Conservation (phyloP, 2,329 filamentous ascomycete genomes). For the Microcyclospora tardicrescens region DNA sequence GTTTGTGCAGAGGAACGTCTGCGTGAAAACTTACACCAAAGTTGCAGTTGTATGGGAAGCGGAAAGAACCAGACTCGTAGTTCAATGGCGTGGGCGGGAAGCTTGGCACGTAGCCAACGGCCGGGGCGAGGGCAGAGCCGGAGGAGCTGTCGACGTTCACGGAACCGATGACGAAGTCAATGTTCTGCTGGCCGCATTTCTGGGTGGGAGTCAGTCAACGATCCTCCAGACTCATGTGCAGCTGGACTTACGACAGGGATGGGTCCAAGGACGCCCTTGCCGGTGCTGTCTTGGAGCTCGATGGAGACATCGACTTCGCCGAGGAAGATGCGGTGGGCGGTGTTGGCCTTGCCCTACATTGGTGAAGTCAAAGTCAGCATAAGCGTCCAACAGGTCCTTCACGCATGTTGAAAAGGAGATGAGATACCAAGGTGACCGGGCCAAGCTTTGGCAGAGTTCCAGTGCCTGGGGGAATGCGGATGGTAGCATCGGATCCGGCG, state of each 20-base stretch:
- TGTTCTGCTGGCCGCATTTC: background rate
- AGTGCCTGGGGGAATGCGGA: constrained; percentile 1
- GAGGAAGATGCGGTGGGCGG: constrained; percentile 1
- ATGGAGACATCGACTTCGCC: constrained; percentile 2
- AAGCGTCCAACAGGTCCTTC: too few relatives aligned
- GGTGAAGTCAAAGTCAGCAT: too few relatives aligned
- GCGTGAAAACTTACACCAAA: background rate
- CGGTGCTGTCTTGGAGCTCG: constrained; percentile 1
- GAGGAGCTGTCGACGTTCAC: constrained; percentile 1
- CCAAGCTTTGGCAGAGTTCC: constrained; percentile 1
- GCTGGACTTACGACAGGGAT: background rate
- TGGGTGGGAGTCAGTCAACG: too few relatives aligned
- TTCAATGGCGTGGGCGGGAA: background rate
- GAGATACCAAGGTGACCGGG: constrained; percentile 1
- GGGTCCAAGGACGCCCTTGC: constrained; percentile 1
- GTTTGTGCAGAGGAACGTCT: too few relatives aligned
- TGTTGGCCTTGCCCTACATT: background rate
- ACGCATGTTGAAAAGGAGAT: too few relatives aligned
- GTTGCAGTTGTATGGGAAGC: constrained; percentile 4
- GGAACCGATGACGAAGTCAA: constrained; percentile 1
- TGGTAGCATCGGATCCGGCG: background rate
- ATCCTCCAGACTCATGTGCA: too few relatives aligned
- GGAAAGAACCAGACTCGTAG: constrained; percentile 1
- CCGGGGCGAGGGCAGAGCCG: background rate
- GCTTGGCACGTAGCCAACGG: background rate